A percentile compares a stretch with the other conserved stretches of the same genome.
Evolutionary conservation across 1,284 basidiomycete genomes (phyloP).

Genomic region (Agroathelia rolfsii): DNA sequence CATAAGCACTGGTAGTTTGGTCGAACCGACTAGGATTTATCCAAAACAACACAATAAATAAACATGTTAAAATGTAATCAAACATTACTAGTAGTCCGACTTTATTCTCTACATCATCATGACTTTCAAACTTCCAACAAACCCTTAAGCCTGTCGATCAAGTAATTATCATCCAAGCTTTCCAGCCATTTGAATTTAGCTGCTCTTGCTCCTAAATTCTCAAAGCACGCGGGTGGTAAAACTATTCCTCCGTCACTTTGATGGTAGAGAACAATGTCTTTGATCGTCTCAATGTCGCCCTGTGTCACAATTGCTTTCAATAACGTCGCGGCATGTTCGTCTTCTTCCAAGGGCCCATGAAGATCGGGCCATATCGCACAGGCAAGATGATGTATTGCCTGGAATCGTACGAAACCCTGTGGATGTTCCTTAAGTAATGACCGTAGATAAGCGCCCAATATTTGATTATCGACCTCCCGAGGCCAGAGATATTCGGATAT

Average conservation of each 20-base stretch:
- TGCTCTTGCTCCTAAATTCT: no score
- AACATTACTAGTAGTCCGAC: no score
- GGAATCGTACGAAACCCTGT: conserved; percentile 54
- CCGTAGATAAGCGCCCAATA: conserved; percentile 54
- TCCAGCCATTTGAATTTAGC: no score
- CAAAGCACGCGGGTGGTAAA: conserved; percentile 32
- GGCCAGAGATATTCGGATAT: conserved; percentile 64
- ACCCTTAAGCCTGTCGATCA: no score
- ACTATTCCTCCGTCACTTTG: conserved; percentile 23
- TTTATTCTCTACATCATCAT: no score
- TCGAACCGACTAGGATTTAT: no score
- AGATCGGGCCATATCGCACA: conserved; percentile 67
- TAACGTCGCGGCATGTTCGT: conserved; percentile 40
- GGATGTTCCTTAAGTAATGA: conserved; percentile 34
- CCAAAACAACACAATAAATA: no score
- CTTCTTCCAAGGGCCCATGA: no score
- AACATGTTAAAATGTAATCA: no score
- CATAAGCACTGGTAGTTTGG: no score
- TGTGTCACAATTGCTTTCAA: conserved; percentile 42
- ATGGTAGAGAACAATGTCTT: conserved; percentile 45
- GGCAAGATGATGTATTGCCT: conserved; percentile 78
- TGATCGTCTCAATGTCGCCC: conserved; percentile 35
- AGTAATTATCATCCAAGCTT: no score
- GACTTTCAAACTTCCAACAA: no score
- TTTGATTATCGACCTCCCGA: conserved; percentile 53